Base-by-base conservation (phyloP, 257 asterid species). In the Salvia hispanica region DNA sequence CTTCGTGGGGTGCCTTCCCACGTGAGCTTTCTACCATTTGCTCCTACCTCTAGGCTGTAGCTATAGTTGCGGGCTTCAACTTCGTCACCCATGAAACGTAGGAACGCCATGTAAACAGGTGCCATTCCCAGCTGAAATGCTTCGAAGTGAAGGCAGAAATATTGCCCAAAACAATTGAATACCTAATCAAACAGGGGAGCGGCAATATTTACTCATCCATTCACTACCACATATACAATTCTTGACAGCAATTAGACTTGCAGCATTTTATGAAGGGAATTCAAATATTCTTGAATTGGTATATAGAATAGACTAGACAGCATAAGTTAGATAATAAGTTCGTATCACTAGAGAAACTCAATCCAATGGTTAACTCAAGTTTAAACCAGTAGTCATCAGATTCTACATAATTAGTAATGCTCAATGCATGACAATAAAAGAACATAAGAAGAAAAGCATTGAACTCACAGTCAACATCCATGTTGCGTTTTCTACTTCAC, bases 1-100 rank as follows among this genome's bases (percentile, higher is more conserved):
- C 94, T 86, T 67, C 96, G 75, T 36, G 96, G 96, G 5, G 96
- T 88, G 10, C 96, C 96, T 47, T 88, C 96, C 91, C 91, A 88
- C 61, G 71, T 80, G 40, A 85, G 88, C 83, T 88, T 85, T 50
- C 95, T 80, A 52, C 92, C 90, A 12, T 81, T 88, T 21, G 74
- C 96, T 40, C 94, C 96, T 31, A 88, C 94, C 78, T 88, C 96
- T 42, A 88, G 78, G 81, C 96, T 83, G 81, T 89, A 86, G 79
- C 87, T 89, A 78, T 85, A 89, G 67, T 79, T 86, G 25, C 90
- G 90, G 3, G 95, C 85, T 21, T 86, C 92, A n/a, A 60, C 78
- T 73, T 89, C 96, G 15, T 86, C 90, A 1, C 96, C 96, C 95
- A 89, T 89, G 52, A 86, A 89, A 34, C 92, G 95, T 52, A 85